Conservation (phyloP, 148 eudicot species). For the Nepenthes mirabilis region DNA sequence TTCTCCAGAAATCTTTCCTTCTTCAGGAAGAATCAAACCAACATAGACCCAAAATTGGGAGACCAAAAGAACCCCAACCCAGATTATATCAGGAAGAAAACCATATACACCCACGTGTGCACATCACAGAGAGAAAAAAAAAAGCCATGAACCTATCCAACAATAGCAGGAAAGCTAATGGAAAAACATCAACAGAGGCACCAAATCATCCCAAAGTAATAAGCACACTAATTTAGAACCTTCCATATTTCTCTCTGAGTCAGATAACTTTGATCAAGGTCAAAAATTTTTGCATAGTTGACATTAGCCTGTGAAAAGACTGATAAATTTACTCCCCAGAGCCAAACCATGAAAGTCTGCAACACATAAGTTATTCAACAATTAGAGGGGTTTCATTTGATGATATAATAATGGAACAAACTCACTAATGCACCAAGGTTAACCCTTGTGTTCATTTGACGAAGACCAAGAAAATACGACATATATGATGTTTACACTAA, state of each 20-base stretch:
- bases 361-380: constrained; percentile 6
- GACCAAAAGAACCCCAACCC: too few species aligned
- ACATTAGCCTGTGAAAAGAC: constrained; percentile 66
- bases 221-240: constrained; percentile 20
- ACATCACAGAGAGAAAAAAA: too few species aligned
- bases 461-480: not conserved
- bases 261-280: constrained; percentile 80
- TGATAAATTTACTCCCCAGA: constrained; percentile 93
- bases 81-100: too few species aligned
- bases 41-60: too few species aligned
- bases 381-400: not conserved
- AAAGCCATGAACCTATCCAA: too few species aligned
- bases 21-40: too few species aligned
- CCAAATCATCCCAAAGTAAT: not conserved
- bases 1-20: too few species aligned
- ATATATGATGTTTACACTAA: constrained; percentile 16
- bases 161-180: not conserved
- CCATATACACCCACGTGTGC: too few species aligned
- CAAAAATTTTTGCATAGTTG: constrained; percentile 83
- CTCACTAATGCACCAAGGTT: too few species aligned
- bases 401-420: not conserved
- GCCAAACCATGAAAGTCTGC: constrained; percentile 93
- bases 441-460: too few species aligned
- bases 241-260: constrained; percentile 91
- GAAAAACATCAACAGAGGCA: too few species aligned